Conservation (phyloP, 1,139 yeast genomes). For the Sugiyamaella neomexicana region DNA sequence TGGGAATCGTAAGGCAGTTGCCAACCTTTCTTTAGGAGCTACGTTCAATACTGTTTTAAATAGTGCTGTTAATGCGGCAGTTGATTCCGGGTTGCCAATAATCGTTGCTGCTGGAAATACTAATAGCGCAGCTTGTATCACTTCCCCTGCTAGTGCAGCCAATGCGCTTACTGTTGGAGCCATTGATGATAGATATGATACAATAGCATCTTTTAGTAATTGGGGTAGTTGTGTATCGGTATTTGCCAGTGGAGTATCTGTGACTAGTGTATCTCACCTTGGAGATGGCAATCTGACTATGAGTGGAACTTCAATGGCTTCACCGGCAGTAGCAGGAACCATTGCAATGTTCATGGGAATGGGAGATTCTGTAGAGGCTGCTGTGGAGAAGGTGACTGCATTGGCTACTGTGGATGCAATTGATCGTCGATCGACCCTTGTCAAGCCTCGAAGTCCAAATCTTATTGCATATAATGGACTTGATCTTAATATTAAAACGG, state of each 20-base stretch:
- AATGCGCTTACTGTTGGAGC: slow-evolving; percentile 87
- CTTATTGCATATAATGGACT: slow-evolving; percentile 46
- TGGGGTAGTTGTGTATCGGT: slow-evolving; percentile 90
- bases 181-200: slow-evolving; percentile 69
- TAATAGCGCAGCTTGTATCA: slow-evolving; percentile 71
- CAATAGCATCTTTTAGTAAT: slow-evolving; percentile 74
- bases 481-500: slow-evolving; percentile 7
- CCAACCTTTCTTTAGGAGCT: slow-evolving; percentile 80
- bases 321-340: slow-evolving; percentile 78
- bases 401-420: slow-evolving; percentile 33
- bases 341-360: slow-evolving; percentile 62
- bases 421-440: slow-evolving; percentile 37
- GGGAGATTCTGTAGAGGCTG: slow-evolving; percentile 48
- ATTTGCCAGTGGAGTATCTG: slow-evolving; percentile 78
- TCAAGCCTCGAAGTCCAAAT: slow-evolving; percentile 51
- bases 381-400: slow-evolving; percentile 34
- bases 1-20: slow-evolving; percentile 58
- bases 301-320: slow-evolving; percentile 93
- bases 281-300: slow-evolving; percentile 37
- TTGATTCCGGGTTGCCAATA: slow-evolving; percentile 66
- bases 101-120: slow-evolving; percentile 92
- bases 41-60: slow-evolving; percentile 64
- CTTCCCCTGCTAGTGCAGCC: slow-evolving; percentile 77
- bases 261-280: slow-evolving; percentile 39
- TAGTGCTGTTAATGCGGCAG: slow-evolving; percentile 73